Conservation (phyloP, 768 basidiomycete species). For the Russula foetens region DNA sequence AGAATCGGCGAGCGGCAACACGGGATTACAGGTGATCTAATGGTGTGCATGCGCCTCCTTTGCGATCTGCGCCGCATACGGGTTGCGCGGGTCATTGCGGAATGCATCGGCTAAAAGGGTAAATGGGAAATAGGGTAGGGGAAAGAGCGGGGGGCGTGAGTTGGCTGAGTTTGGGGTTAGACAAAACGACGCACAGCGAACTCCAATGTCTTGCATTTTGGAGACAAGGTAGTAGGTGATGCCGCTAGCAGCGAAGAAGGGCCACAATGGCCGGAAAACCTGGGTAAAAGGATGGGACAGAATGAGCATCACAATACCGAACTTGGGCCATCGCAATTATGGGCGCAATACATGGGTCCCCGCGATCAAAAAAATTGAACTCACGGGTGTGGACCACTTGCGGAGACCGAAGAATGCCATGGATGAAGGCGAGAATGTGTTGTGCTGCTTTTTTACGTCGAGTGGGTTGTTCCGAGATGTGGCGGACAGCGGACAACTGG, state of each 20-base stretch:
- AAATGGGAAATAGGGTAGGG: not conserved
- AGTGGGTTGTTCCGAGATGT: not conserved
- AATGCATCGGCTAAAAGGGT: constrained; percentile 47
- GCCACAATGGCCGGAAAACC: constrained; percentile 71
- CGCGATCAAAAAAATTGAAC: constrained; percentile 23
- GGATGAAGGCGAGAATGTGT: not conserved
- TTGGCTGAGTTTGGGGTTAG: not conserved
- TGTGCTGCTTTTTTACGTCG: not conserved
- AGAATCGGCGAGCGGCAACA: not conserved
- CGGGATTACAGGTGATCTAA: constrained; percentile 7
- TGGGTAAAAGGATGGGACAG: constrained; percentile 25
- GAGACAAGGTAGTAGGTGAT: constrained; percentile 61
- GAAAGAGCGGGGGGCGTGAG: not conserved
- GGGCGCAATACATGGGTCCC: not conserved
- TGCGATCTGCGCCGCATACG: constrained; percentile 71
- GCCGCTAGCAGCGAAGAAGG: constrained; percentile 60
- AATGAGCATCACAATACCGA: not conserved
- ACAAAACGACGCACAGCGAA: constrained; percentile 52
- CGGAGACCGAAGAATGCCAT: constrained; percentile 77
- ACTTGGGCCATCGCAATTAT: not conserved
- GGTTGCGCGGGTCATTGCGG: constrained; percentile 74
- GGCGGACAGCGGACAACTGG: not conserved
- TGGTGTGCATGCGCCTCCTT: constrained; percentile 40
- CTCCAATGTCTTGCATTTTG: constrained; percentile 57
- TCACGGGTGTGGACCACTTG: constrained; percentile 72